Evolutionary conservation across 371 early-diverging fungal species (phyloP), one percentile per base, ranked within the genome.

Genomic region (Lichtheimia hyalospora): DNA sequence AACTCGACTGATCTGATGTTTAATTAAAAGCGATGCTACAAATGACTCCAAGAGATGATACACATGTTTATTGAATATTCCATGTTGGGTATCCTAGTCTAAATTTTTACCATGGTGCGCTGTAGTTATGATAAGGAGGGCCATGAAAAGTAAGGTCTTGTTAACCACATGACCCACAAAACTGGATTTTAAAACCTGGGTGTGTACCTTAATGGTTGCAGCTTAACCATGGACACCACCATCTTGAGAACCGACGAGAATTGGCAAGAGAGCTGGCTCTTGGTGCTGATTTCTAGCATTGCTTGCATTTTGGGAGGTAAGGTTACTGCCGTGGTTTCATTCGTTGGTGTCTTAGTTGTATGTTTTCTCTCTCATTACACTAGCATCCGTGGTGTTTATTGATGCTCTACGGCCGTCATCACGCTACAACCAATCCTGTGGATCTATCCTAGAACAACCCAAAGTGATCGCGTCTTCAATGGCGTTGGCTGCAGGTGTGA

Each of bases 401-500:
- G 62, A 62, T 25, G 34, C n/a, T 18, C 18, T 53, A n/a, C 64
- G 42, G 40, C 62, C 54, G 4, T 49, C 48, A 15, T 41, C 49
- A 43, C 52, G 46, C 15, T 48, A 5, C 46, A 60, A 69, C 65
- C n/a, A 2, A 15, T 10, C 44, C 24, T 54, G 15, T 15, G 18
- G 50, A 24, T 48, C 66, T 16, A 20, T 54, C 0, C 50, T 62
- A 5, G 62, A 62, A 56, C 20, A 56, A 48, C 62, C 62, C 18
- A 25, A 24, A 14, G 57, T 63, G n/a, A 24, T 58, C 1, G 53
- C 58, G 15, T 49, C 54, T 18, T 48, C 58, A 21, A 43, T 78
- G 75, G 49, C 78, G 0, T 58, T 78, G 6, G 75, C 71, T 2
- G 69, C 78, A 8, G 78, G 78, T n/a, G 78, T 78, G 2, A 43